These are phyloP conservation scores for Bryum argenteum DNA, from an alignment of 225 moss, liverwort and hornwort species.

Conservation along the genomic window DNA sequence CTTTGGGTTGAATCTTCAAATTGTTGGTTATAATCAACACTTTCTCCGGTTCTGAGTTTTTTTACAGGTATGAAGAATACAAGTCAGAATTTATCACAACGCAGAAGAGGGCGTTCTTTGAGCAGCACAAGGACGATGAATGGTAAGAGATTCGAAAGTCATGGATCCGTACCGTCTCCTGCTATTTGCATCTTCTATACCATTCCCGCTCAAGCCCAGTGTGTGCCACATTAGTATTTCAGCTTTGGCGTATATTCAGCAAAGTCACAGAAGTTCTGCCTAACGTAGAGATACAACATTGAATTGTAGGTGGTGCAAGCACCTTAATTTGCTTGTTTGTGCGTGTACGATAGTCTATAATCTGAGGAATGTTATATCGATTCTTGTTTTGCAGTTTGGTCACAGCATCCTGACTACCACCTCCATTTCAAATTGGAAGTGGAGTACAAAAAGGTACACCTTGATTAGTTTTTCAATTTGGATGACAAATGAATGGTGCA, in stretches of 20 bases:
- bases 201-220: background rate
- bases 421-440: no score
- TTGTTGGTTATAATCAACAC: background rate
- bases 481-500: no score
- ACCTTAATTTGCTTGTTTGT: no score
- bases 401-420: no score
- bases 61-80: conserved; percentile 92
- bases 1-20: conserved; percentile 11
- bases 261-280: conserved; percentile 61
- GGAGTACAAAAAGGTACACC: no score
- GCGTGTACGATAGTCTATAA: no score
- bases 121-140: conserved; percentile 96
- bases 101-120: conserved; percentile 92
- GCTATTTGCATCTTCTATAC: conserved; percentile 27
- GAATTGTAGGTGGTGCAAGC: no score
- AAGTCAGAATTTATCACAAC: conserved; percentile 94
- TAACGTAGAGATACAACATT: no score
- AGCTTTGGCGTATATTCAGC: background rate
- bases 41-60: conserved; percentile 20
- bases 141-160: conserved; percentile 56
- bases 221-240: background rate
- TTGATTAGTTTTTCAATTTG: no score
- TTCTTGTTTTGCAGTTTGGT: no score
- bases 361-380: no score
- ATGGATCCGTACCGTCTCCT: conserved; percentile 11